Base-by-base conservation (phyloP, 805 yeast species). In the Metschnikowia vanudenii region DNA sequence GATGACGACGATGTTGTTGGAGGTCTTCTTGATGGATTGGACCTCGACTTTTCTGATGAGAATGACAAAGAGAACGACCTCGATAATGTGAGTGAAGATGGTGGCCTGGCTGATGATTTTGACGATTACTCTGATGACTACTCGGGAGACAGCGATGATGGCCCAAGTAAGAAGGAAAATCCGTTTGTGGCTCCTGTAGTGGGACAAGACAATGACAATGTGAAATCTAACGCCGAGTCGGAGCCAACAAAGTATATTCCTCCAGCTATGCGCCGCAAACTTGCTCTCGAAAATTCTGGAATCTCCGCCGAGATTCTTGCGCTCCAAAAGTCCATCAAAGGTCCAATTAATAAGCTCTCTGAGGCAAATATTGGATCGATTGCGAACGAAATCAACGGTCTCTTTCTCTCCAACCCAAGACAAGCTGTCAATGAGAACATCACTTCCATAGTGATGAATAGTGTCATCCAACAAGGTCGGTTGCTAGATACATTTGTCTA, bases 311-410 rank as follows among this genome's bases (percentile, higher is more conserved):
- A 76, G 45, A 60, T 72, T 7, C 41, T 69, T 2, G 77, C 73
- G 31, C 67, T 91, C 31, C 76, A 77, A 44, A 80, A 82, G 55
- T 68, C 80, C 4, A 76, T 91, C 39, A 94, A 90, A 58, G 91
- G 97, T 48, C 81, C 89, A 1, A 71, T 94, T 57, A 94, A 94
- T 63, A 85, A 82, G 63, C 74, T 94, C n/a, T 86, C 97, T 1
- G 98, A 92, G 56, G 82, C 95, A 1, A 94, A 91, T 51, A 72
- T 91, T 24, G 71, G 79, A 11, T 70, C 83, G 2, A 88, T 91
- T 43, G 81, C 86, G 17, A 76, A 78, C 48, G 88, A 88, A 20
- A 68, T 94, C 43, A 82, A 82, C 55, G 73, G 71, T 0, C 65
- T 88, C 1, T 94, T 80, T 57, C 65, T 74, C 51, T 74, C 74